A percentile compares a stretch with the other conserved stretches of the same genome.
phyloP scores from a whole-genome alignment of 208 protist species.

The Acanthamoeba lenticulata region DNA sequence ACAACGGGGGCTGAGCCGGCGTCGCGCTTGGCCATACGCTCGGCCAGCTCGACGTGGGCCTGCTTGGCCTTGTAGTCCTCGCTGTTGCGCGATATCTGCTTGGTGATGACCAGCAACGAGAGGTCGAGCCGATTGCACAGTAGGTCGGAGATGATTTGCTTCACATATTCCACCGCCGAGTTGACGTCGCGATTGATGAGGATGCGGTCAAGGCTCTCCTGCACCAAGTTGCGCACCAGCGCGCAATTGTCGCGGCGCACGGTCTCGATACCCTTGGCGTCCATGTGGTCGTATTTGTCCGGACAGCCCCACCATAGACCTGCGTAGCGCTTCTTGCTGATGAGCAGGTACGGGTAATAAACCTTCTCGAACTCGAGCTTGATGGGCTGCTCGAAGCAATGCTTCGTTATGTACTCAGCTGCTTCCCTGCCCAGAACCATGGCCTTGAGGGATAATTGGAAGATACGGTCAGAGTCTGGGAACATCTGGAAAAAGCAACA shows the following conservation, averaged over 20 bases:
- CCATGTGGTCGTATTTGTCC: slow-evolving; percentile 95
- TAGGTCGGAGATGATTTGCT: slow-evolving; percentile 92
- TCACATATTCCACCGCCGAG: slow-evolving; percentile 86
- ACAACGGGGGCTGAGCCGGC: slow-evolving; percentile 89
- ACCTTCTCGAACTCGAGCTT: slow-evolving; percentile 99
- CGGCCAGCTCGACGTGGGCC: slow-evolving; percentile 94
- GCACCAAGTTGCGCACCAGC: slow-evolving; percentile 92
- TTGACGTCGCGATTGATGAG: slow-evolving; percentile 88
- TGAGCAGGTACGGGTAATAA: slow-evolving; percentile 99
- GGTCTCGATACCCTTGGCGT: slow-evolving; percentile 98
- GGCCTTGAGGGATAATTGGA: slow-evolving; percentile 20
- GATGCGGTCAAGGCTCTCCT: slow-evolving; percentile 89
- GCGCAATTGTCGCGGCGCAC: slow-evolving; percentile 99
- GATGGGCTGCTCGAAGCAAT: slow-evolving; percentile 94
- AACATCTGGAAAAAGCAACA: no score
- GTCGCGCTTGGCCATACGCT: slow-evolving; percentile 93
- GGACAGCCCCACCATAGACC: slow-evolving; percentile 97
- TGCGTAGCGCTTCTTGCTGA: slow-evolving; percentile 99
- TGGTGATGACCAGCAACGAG: slow-evolving; percentile 95
- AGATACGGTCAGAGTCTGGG: no score
- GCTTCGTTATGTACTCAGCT: slow-evolving; percentile 91
- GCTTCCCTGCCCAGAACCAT: slow-evolving; percentile 91
- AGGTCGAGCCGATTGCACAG: slow-evolving; percentile 96
- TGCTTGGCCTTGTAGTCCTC: slow-evolving; percentile 95
- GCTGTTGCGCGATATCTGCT: slow-evolving; percentile 94